Evolutionary conservation across 805 yeast species (phyloP), one percentile per base, ranked within the genome.

Genomic region (Barnettozyma salicaria): DNA sequence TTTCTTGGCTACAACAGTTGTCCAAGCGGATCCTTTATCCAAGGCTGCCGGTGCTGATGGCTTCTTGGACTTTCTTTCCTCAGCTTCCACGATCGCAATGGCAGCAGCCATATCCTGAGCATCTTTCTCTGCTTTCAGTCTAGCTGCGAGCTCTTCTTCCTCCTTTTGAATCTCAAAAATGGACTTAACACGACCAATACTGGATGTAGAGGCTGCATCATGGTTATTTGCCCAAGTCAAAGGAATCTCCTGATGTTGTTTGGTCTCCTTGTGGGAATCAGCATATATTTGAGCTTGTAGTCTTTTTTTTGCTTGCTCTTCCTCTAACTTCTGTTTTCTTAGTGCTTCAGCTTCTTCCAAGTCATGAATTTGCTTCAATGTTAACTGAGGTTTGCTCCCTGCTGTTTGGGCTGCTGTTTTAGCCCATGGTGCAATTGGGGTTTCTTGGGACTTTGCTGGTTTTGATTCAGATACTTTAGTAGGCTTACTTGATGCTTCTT

Each of bases 161-260:
- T 78, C 84, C 41, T 59, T 68, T 51, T 76, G 81, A 42, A 78
- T 77, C 38, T 78, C 83, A 10, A 75, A 77, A 37, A 78, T 61
- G 0, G 81, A 67, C 53, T 72, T 73, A 23, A 60, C 58, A 22
- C 74, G 70, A 11, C 53, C 52, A 3, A 53, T 32, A 2, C 56
- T 19, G 6, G 55, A 33, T n/a, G 35, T 14, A 13, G 20, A 13
- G 13, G 37, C 13, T 4, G 32, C 23, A 14, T 23, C 33, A 14
- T 16, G 22, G 6, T 23, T 14, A 10, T 22, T 25, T 1, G 37
- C 41, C 41, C 41, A 38, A 9, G 30, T 30, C 16, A 38, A 30
- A 25, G 41, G 41, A 18, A 38, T 25, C 8, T 28, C 32, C 25
- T 44, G 47, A 12, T 42, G 39, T 19, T 45, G 49, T 28, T 37